Conservation (phyloP, 345 rosid genomes). For the Populus alba region DNA sequence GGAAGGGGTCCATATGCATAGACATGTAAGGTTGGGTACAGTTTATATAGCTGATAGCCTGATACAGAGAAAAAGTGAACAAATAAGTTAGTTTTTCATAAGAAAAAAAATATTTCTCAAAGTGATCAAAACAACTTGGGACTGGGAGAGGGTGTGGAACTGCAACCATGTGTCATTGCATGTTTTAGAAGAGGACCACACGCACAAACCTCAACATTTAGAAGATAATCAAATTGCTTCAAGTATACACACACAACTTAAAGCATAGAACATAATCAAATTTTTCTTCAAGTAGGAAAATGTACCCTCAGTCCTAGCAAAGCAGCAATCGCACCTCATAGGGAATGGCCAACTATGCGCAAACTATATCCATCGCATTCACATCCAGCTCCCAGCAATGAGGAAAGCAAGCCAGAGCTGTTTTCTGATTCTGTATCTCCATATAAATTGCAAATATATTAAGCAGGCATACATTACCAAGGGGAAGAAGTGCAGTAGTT, state of each 20-base stretch:
- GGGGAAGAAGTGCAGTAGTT: not conserved
- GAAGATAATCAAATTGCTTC: not conserved
- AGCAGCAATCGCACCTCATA: slow-evolving; percentile 91
- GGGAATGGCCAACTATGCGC: slow-evolving; percentile 79
- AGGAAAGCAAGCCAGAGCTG: slow-evolving; percentile 56
- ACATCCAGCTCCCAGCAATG: slow-evolving; percentile 73
- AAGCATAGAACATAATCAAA: slow-evolving; percentile 6
- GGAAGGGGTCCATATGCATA: slow-evolving; percentile 87
- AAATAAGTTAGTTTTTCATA: not conserved
- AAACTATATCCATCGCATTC: slow-evolving; percentile 86
- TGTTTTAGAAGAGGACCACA: not conserved
- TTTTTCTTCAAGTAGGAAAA: slow-evolving; percentile 7
- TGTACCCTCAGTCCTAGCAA: slow-evolving; percentile 81
- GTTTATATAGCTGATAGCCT: slow-evolving; percentile 58
- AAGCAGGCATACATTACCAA: not conserved
- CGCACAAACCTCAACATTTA: not conserved
- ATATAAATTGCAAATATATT: slow-evolving; percentile 11
- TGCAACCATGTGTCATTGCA: not conserved
- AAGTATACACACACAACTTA: not conserved
- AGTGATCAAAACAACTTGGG: not conserved
- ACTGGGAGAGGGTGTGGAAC: not conserved
- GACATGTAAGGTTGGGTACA: slow-evolving; percentile 66
- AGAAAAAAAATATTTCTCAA: not conserved
- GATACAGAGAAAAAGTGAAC: no score
- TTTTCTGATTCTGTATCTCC: slow-evolving; percentile 40